Percentiles rank a stretch among this genome's conserved stretches.
Conservation (phyloP, 192 early-diverging fungal genomes). For the Coemansia sp. region DNA sequence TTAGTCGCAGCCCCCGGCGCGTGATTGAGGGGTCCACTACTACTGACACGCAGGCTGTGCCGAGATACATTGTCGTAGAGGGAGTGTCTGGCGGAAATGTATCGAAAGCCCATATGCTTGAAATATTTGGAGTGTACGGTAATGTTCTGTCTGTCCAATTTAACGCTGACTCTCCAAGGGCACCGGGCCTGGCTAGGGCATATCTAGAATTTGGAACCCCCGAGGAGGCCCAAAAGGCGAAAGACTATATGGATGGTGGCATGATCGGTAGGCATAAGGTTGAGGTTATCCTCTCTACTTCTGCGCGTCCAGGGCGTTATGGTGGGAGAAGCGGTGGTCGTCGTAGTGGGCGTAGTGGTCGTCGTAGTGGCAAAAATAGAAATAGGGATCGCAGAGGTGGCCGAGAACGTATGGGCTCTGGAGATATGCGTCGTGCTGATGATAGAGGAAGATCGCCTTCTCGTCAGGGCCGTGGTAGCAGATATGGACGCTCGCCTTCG, state of each 20-base stretch:
- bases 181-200: not conserved
- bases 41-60: not conserved
- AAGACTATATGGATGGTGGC: conserved; percentile 42
- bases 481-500: conserved; percentile 40
- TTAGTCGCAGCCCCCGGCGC: conserved; percentile 1
- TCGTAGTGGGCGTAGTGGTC: not conserved
- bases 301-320: not conserved
- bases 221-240: conserved; percentile 17
- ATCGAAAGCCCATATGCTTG: conserved; percentile 15
- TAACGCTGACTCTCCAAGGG: not conserved
- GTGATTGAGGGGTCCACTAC: not conserved
- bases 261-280: conserved; percentile 21
- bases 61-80: conserved; percentile 5
- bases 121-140: conserved; percentile 37
- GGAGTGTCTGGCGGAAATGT: not conserved
- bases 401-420: not conserved
- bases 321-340: not conserved
- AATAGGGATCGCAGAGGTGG: not conserved
- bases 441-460: conserved; percentile 15
- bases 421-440: not conserved
- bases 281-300: not conserved
- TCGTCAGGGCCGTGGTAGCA: conserved; percentile 10
- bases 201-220: conserved; percentile 4
- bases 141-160: conserved; percentile 1
- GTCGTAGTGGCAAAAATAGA: not conserved